These are phyloP conservation scores for Grosmannia serpens DNA, from an alignment of 2,329 filamentous ascomycete species.

Conservation along the genomic window DNA sequence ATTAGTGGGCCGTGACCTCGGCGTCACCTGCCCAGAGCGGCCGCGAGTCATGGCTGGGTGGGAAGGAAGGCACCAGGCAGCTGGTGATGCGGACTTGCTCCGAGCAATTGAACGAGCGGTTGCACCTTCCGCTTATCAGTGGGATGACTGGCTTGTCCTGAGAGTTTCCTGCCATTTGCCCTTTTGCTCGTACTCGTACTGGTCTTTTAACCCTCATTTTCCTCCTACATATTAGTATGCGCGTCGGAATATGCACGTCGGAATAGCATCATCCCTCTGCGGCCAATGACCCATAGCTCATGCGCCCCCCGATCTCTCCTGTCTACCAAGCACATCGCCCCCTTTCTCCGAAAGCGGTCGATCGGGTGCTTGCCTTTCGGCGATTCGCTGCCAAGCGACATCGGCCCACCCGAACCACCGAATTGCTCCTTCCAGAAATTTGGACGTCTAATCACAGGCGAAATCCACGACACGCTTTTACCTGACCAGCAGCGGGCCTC, in stretches of 20 bases:
- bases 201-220: neutral
- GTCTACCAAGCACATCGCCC: neutral
- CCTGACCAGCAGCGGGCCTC: neutral
- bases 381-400: neutral
- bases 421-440: neutral
- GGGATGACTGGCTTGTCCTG: neutral
- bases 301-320: neutral
- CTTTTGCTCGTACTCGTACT: too few species aligned
- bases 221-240: neutral
- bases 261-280: neutral
- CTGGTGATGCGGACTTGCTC: neutral
- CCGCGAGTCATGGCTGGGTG: neutral
- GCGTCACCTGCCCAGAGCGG: neutral
- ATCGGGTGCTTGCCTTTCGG: neutral
- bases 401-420: neutral
- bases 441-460: neutral
- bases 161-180: neutral
- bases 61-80: neutral
- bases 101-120: neutral
- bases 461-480: neutral
- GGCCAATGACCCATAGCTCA: too few species aligned
- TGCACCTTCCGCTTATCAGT: neutral
- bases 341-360: neutral
- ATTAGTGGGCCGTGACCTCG: neutral
- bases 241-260: neutral